Evolutionary conservation across 1,284 basidiomycete species (phyloP).

Genomic region (Tilletia setariae): DNA sequence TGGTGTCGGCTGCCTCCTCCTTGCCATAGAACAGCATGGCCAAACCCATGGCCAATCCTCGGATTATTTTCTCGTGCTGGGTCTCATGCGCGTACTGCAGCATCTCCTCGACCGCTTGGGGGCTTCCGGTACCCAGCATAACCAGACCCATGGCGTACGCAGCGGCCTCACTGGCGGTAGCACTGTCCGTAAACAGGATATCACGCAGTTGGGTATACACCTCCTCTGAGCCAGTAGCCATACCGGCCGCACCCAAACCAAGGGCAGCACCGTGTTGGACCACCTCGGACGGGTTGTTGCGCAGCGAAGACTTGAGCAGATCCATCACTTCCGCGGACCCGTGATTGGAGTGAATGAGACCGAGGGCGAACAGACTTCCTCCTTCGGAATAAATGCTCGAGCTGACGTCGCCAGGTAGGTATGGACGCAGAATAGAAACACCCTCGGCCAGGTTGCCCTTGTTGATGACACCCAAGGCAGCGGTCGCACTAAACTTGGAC

Average conservation of each 20-base stretch:
- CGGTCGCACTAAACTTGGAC: conserved; percentile 54
- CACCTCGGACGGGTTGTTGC: conserved; percentile 51
- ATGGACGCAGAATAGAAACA: conserved; percentile 48
- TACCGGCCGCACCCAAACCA: conserved; percentile 52
- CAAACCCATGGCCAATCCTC: conserved; percentile 52
- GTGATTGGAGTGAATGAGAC: conserved; percentile 53
- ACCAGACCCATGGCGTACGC: conserved; percentile 55
- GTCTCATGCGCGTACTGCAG: conserved; percentile 54
- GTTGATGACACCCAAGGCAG: conserved; percentile 53
- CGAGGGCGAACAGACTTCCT: conserved; percentile 51
- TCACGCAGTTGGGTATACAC: conserved; percentile 53
- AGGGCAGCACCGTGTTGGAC: conserved; percentile 54
- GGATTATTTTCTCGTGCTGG: conserved; percentile 55
- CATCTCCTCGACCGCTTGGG: conserved; percentile 53
- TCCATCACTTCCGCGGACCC: conserved; percentile 49
- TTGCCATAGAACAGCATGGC: conserved; percentile 53
- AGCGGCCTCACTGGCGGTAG: conserved; percentile 51
- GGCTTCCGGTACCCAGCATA: conserved; percentile 51
- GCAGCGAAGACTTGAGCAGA: conserved; percentile 48
- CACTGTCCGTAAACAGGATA: conserved; percentile 52
- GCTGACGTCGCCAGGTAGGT: conserved; percentile 50
- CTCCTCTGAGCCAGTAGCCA: conserved; percentile 54
- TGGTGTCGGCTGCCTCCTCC: conserved; percentile 47
- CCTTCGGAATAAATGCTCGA: conserved; percentile 53
- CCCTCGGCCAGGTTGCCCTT: conserved; percentile 53